Evolutionary conservation across 495 filamentous ascomycete species (phyloP).

Genomic region (Achaetomiella virescens): DNA sequence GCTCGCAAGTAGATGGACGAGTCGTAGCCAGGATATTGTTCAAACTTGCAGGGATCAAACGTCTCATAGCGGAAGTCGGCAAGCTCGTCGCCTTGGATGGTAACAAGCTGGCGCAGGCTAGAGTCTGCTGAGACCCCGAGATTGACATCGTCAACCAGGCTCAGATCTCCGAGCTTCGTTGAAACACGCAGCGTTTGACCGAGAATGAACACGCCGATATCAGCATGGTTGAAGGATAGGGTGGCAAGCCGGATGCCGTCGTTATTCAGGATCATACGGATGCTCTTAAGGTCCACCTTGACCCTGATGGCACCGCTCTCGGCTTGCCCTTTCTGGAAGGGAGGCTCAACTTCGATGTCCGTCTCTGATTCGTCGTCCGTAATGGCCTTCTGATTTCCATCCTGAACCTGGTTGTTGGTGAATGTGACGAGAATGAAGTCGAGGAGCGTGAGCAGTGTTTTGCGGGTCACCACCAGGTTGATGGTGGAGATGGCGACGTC

Average conservation of each 20-base stretch:
- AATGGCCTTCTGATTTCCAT: constrained; percentile 30
- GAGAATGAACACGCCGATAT: constrained; percentile 82
- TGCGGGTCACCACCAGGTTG: constrained; percentile 88
- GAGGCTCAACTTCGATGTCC: constrained; percentile 31
- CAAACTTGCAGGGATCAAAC: constrained; percentile 63
- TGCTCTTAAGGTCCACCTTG: constrained; percentile 87
- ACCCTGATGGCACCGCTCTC: constrained; percentile 52
- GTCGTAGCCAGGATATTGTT: constrained; percentile 88
- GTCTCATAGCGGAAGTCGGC: constrained; percentile 99
- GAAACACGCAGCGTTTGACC: constrained; percentile 80
- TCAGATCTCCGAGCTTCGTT: constrained; percentile 79
- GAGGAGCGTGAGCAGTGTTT: constrained; percentile 86
- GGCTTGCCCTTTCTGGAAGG: constrained; percentile 26
- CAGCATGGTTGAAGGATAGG: constrained; percentile 80
- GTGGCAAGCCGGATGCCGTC: constrained; percentile 94
- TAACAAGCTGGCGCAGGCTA: constrained; percentile 76
- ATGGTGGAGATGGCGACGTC: constrained; percentile 91
- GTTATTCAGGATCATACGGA: constrained; percentile 93
- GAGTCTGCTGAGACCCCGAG: constrained; percentile 77
- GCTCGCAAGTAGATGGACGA: constrained; percentile 82
- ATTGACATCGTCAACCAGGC: constrained; percentile 88
- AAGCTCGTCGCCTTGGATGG: constrained; percentile 90
- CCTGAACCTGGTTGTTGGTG: constrained; percentile 53
- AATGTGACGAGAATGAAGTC: constrained; percentile 97
- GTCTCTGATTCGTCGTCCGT: constrained; percentile 33